These are phyloP conservation scores for Brettanomyces bruxellensis DNA, from an alignment of 805 yeast species.

Conservation along the genomic window DNA sequence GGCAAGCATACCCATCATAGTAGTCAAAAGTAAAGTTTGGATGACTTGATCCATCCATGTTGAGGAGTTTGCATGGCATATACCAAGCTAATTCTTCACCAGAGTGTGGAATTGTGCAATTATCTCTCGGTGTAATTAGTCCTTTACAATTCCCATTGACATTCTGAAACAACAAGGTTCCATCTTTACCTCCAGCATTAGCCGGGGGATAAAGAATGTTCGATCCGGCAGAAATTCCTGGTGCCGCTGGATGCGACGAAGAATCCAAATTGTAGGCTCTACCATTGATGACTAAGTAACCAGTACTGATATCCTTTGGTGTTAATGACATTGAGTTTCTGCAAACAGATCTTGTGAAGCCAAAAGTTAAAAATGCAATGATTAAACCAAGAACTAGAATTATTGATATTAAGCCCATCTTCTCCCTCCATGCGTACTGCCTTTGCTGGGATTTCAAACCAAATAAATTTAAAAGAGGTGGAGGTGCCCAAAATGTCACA, in stretches of 20 bases:
- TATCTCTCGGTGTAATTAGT: constrained; percentile 58
- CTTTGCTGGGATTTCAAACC: constrained; percentile 76
- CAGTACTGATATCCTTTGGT: constrained; percentile 48
- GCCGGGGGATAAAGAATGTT: constrained; percentile 78
- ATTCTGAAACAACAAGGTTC: constrained; percentile 77
- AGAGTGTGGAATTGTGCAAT: constrained; percentile 62
- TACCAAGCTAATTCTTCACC: constrained; percentile 74
- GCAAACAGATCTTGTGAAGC: constrained; percentile 82
- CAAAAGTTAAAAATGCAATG: constrained; percentile 84
- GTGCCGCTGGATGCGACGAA: constrained; percentile 72
- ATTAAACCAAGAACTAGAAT: constrained; percentile 66
- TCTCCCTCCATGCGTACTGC: constrained; percentile 96
- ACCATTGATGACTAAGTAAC: constrained; percentile 72
- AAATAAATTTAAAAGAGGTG: constrained; percentile 55
- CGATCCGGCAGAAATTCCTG: constrained; percentile 63
- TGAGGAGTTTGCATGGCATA: constrained; percentile 77
- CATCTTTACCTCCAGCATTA: constrained; percentile 84
- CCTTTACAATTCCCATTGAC: constrained; percentile 86
- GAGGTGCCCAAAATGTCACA: constrained; percentile 90
- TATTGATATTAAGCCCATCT: constrained; percentile 73
- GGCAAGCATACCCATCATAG: constrained; percentile 88
- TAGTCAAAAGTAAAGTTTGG: constrained; percentile 56
- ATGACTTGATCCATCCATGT: constrained; percentile 60
- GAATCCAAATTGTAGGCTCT: constrained; percentile 62
- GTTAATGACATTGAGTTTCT: constrained; percentile 32